Evolutionary conservation across 192 early-diverging fungal species (phyloP).

Genomic region (Gaertneriomyces semiglobifer): DNA sequence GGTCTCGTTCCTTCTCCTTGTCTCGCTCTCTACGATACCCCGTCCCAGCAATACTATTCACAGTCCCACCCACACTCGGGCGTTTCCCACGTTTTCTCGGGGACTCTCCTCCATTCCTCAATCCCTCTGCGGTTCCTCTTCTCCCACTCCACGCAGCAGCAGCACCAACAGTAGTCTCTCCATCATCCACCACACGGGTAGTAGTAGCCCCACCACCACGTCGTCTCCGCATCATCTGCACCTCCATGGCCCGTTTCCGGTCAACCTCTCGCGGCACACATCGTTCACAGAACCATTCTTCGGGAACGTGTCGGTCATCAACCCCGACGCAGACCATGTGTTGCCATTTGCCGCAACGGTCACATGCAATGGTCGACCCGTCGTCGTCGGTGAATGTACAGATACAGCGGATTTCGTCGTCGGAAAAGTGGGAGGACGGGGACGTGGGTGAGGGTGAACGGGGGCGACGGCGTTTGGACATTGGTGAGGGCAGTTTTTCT

Average conservation of each 20-base stretch:
- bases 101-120: no score
- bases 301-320: conserved; percentile 71
- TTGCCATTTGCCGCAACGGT: conserved; percentile 92
- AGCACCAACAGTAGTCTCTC: no score
- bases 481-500: background rate
- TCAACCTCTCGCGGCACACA: conserved; percentile 73
- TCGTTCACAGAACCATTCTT: conserved; percentile 79
- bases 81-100: no score
- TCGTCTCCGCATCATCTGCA: background rate
- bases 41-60: no score
- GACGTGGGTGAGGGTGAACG: no score
- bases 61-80: no score
- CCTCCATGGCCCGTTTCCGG: conserved; percentile 1
- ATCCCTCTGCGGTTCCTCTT: no score
- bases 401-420: conserved; percentile 94
- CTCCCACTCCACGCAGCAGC: no score
- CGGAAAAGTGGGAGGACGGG: conserved; percentile 6
- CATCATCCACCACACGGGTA: no score
- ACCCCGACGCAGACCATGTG: conserved; percentile 83
- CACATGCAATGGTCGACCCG: conserved; percentile 96
- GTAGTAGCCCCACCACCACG: background rate
- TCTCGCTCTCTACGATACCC: no score
- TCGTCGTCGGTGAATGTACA: conserved; percentile 88
- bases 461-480: no score
- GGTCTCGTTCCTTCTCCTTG: no score